Conservation (phyloP, 192 early-diverging fungal genomes). For the Coemansia sp. region DNA sequence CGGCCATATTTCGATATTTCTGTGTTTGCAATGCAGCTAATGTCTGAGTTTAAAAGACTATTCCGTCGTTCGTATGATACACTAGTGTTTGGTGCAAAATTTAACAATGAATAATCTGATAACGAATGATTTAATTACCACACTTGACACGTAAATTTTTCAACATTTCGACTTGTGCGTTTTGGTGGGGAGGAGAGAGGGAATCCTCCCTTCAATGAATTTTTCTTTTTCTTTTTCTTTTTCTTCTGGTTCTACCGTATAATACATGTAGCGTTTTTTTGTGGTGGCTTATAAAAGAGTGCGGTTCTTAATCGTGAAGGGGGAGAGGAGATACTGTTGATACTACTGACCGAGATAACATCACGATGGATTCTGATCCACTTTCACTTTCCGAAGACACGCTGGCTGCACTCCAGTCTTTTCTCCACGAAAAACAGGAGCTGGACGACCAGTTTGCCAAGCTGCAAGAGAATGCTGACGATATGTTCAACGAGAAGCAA, state of each 20-base stretch:
- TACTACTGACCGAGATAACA: too few relatives aligned
- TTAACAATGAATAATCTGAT: too few relatives aligned
- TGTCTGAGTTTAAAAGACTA: too few relatives aligned
- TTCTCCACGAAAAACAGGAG: conserved; percentile 67
- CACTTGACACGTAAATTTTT: too few relatives aligned
- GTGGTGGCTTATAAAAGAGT: not conserved
- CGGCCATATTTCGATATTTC: not conserved
- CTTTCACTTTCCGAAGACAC: conserved; percentile 54
- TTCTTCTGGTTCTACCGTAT: not conserved
- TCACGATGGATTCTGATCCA: conserved; percentile 24
- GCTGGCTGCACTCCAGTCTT: conserved; percentile 60
- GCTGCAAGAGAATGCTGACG: conserved; percentile 57
- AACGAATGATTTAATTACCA: too few relatives aligned
- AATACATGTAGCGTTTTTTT: not conserved
- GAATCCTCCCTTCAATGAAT: too few relatives aligned
- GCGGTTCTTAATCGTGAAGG: not conserved
- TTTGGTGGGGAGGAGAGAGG: too few relatives aligned
- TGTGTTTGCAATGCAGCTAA: too few relatives aligned
- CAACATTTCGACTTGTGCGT: too few relatives aligned
- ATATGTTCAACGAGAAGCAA: conserved; percentile 42
- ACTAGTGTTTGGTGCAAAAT: too few relatives aligned
- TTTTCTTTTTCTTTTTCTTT: not conserved
- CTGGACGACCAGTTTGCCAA: conserved; percentile 63
- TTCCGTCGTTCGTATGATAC: too few relatives aligned
- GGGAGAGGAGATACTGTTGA: not conserved